These are phyloP conservation scores for Aspergillus proliferans DNA, from an alignment of 2,329 filamentous ascomycete species.

Conservation along the genomic window DNA sequence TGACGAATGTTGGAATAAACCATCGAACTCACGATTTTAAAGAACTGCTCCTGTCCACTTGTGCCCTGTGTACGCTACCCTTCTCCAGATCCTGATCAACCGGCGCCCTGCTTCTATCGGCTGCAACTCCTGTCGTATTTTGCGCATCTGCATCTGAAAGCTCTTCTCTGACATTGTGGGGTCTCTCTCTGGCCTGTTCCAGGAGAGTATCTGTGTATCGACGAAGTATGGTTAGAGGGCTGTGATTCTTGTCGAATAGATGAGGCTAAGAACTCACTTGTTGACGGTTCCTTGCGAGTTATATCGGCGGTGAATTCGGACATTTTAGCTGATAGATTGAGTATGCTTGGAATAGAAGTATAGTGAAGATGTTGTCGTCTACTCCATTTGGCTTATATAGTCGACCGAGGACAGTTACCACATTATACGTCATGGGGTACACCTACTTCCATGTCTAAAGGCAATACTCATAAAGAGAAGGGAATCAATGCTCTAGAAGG, in stretches of 20 bases:
- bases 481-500: constrained; percentile 1
- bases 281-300: neutral
- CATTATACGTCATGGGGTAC: neutral
- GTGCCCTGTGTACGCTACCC: neutral
- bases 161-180: neutral
- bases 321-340: neutral
- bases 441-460: neutral
- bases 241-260: neutral
- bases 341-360: neutral
- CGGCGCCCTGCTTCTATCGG: neutral
- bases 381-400: neutral
- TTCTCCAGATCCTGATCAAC: neutral
- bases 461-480: neutral
- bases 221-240: neutral
- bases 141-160: neutral
- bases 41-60: neutral
- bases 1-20: too few relatives aligned
- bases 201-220: neutral
- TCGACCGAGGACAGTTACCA: neutral
- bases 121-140: neutral
- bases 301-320: neutral
- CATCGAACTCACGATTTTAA: neutral
- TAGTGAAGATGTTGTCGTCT: too few relatives aligned
- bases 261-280: neutral
- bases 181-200: neutral